phyloP scores from a whole-genome alignment of 306 rosid genomes.

The Dalbergia cochinchinensis region DNA sequence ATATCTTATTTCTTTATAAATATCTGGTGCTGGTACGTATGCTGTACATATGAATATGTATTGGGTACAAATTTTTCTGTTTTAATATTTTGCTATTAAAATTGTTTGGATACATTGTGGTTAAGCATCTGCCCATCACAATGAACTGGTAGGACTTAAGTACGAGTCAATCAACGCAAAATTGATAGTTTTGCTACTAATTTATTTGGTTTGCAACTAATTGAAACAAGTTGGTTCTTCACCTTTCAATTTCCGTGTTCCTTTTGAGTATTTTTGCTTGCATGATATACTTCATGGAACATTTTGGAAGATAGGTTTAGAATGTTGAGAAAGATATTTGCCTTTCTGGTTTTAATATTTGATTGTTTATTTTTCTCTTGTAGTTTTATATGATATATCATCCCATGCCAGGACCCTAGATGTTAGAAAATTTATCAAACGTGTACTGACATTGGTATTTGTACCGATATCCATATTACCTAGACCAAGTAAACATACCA shows the following conservation, averaged over 20 bases:
- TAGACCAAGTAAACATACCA: conserved; percentile 30
- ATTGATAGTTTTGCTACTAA: not conserved
- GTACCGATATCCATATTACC: not conserved
- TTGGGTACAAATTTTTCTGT: not conserved
- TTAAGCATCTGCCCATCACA: not conserved
- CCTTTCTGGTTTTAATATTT: conserved; percentile 24
- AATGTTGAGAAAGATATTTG: conserved; percentile 28
- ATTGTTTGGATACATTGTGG: not conserved
- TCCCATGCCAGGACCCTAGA: not conserved
- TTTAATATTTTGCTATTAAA: not conserved
- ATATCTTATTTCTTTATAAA: not conserved
- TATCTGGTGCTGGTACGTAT: not conserved
- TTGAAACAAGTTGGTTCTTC: not conserved
- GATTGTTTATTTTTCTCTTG: not conserved
- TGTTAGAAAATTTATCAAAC: not conserved
- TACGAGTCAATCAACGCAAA: not conserved
- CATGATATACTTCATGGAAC: conserved; percentile 16
- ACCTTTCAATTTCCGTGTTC: not conserved
- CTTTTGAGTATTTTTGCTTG: conserved; percentile 4
- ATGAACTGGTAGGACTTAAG: not conserved
- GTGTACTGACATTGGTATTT: not conserved
- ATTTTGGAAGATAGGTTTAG: conserved; percentile 17
- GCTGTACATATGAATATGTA: not conserved
- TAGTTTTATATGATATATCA: not conserved
- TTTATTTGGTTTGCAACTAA: conserved; percentile 1